Conservation (phyloP, 1,139 yeast genomes). For the Saccharomycopsis hybrid region DNA sequence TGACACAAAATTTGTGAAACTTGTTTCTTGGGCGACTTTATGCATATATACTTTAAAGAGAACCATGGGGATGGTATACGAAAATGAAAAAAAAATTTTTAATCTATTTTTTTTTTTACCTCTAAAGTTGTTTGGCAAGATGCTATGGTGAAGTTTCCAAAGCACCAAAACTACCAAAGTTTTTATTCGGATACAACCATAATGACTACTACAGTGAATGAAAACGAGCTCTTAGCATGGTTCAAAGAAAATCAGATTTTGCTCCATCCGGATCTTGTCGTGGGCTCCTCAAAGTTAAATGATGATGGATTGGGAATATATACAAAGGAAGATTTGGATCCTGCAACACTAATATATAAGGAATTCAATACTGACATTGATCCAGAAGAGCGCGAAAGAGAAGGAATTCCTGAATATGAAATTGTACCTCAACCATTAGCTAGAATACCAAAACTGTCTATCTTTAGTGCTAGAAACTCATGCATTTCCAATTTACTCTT, state of each 20-base stretch:
- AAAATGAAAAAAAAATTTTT: too few species aligned
- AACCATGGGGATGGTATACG: too few species aligned
- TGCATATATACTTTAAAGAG: too few species aligned
- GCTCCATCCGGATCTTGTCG: conserved; percentile 44
- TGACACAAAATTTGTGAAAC: too few species aligned
- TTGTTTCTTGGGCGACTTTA: too few species aligned
- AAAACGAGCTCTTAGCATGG: conserved; percentile 33
- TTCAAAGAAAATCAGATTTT: conserved; percentile 38
- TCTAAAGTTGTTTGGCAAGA: too few species aligned
- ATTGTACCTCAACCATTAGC: conserved; percentile 14
- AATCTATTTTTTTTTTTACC: too few species aligned
- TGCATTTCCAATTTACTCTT: conserved; percentile 60
- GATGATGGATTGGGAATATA: conserved; percentile 84
- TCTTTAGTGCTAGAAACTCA: conserved; percentile 41
- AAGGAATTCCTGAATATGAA: conserved; percentile 9
- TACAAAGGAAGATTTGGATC: conserved; percentile 37
- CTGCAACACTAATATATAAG: conserved; percentile 24
- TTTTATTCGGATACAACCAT: too few species aligned
- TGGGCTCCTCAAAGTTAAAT: conserved; percentile 47
- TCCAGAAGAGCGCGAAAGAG: conserved; percentile 5
- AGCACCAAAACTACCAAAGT: too few species aligned
- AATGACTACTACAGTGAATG: neutral
- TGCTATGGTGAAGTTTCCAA: too few species aligned
- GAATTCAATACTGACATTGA: neutral
- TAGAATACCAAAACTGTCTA: conserved; percentile 21